These are phyloP conservation scores for Cinnamomum micranthum DNA, from an alignment of 164 flowering plant genomes.

Conservation along the genomic window DNA sequence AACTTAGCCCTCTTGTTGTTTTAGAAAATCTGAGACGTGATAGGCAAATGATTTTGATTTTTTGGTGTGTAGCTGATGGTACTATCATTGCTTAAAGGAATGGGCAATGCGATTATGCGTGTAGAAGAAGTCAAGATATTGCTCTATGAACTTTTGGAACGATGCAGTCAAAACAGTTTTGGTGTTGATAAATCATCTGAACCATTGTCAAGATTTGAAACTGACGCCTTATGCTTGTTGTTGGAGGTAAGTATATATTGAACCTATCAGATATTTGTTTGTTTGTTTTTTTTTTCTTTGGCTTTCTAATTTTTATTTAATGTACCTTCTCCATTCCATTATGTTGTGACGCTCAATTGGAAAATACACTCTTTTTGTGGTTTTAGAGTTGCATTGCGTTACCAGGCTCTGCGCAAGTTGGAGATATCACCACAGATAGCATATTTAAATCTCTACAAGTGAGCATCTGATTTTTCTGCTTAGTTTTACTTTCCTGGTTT, in stretches of 20 bases:
- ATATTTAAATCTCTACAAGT: constrained; percentile 61
- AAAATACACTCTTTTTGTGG: constrained; percentile 2
- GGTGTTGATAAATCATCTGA: constrained; percentile 25
- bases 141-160: constrained; percentile 55
- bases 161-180: constrained; percentile 31
- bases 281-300: background rate
- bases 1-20: background rate
- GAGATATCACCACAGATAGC: constrained; percentile 23
- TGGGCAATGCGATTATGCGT: constrained; percentile 42
- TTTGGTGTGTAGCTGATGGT: constrained; percentile 50
- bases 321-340: background rate
- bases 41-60: background rate
- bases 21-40: background rate
- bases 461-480: constrained; percentile 13
- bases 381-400: constrained; percentile 37
- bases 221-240: constrained; percentile 56
- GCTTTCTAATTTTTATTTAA: background rate
- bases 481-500: background rate
- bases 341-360: background rate
- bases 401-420: constrained; percentile 26
- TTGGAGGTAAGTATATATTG: constrained; percentile 50
- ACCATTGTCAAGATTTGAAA: constrained; percentile 50
- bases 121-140: constrained; percentile 42
- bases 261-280: background rate
- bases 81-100: constrained; percentile 59